phyloP scores from a whole-genome alignment of 805 yeast species.

The Zygosaccharomyces kombuchaensis region DNA sequence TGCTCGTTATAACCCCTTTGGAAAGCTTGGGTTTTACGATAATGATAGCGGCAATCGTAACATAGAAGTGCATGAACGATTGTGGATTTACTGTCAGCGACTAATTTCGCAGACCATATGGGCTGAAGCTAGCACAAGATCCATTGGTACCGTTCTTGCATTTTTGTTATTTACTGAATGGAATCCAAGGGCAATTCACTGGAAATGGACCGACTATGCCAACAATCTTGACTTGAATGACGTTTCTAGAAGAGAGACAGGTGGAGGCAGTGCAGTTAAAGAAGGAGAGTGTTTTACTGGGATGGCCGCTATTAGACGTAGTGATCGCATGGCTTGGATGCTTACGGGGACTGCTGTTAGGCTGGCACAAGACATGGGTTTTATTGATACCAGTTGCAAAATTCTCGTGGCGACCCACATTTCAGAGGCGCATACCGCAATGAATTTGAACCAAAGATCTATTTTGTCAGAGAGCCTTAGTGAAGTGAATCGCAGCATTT shows the following conservation, averaged over 20 bases:
- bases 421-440: slow-evolving; percentile 76
- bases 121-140: slow-evolving; percentile 89
- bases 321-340: slow-evolving; percentile 93
- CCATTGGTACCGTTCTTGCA: slow-evolving; percentile 82
- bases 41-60: slow-evolving; percentile 40
- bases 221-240: slow-evolving; percentile 43
- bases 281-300: slow-evolving; percentile 59
- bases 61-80: slow-evolving; percentile 65
- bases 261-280: slow-evolving; percentile 21
- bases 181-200: slow-evolving; percentile 93
- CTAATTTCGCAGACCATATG: slow-evolving; percentile 82
- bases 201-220: slow-evolving; percentile 83
- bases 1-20: slow-evolving; percentile 66
- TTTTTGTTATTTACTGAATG: slow-evolving; percentile 85
- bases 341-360: slow-evolving; percentile 82
- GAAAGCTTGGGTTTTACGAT: slow-evolving; percentile 34
- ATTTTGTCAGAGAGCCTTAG: slow-evolving; percentile 70
- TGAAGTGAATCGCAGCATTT: slow-evolving; percentile 42
- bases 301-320: slow-evolving; percentile 76
- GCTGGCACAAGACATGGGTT: slow-evolving; percentile 80
- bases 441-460: slow-evolving; percentile 73
- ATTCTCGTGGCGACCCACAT: slow-evolving; percentile 80
- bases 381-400: slow-evolving; percentile 67
- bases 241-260: slow-evolving; percentile 15
- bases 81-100: slow-evolving; percentile 82